Conservation (phyloP, 306 rosid species). For the Prunus kanzakura region DNA sequence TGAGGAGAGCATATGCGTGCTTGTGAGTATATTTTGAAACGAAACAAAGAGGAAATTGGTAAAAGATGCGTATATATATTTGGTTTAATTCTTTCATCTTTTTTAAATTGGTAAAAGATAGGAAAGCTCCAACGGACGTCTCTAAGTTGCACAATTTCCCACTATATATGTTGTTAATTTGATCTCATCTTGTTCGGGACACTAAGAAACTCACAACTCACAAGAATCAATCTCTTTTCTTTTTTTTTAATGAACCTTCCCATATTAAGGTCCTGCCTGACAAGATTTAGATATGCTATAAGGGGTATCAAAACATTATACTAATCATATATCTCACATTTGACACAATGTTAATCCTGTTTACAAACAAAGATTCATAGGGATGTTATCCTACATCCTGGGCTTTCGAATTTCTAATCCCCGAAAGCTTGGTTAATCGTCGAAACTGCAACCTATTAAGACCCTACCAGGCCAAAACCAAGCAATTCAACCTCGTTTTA, state of each 20-base stretch:
- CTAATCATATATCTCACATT: conserved; percentile 14
- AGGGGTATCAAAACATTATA: conserved; percentile 1
- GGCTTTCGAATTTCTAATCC: conserved; percentile 8
- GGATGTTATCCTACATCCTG: conserved; percentile 27
- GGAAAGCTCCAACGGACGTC: too few relatives aligned
- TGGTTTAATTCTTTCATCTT: too few relatives aligned
- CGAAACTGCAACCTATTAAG: background rate
- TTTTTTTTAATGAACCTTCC: background rate
- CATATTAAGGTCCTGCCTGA: background rate
- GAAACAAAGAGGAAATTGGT: too few relatives aligned
- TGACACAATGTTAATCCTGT: conserved; percentile 1
- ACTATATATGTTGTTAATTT: too few relatives aligned
- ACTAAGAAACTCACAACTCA: too few relatives aligned
- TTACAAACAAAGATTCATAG: conserved; percentile 27
- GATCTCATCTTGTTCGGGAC: too few relatives aligned
- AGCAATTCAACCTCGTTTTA: conserved; percentile 69
- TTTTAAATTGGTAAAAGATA: too few relatives aligned
- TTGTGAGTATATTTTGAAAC: too few relatives aligned
- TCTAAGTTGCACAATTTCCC: too few relatives aligned
- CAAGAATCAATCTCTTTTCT: too few relatives aligned
- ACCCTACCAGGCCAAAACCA: conserved; percentile 9
- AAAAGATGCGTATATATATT: too few relatives aligned
- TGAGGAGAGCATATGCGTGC: too few relatives aligned
- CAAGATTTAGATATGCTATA: background rate
- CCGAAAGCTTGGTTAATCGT: conserved; percentile 10